Base-by-base conservation (phyloP, 2,329 filamentous ascomycete species). In the Blumeria hordei region DNA sequence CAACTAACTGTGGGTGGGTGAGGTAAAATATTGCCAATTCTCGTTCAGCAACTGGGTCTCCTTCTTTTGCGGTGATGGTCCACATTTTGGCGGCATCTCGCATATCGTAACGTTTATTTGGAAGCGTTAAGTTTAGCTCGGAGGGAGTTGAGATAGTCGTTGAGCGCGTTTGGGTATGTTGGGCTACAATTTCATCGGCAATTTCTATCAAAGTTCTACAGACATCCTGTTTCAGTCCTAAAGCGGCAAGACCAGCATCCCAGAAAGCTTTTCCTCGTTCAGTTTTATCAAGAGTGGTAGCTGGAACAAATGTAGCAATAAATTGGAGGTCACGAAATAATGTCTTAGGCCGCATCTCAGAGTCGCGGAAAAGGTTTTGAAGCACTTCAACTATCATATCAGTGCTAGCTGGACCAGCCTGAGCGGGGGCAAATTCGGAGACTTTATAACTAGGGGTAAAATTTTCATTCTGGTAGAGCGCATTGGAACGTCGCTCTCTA, bases 21-120 rank as follows among this genome's bases (percentile, higher is more conserved):
- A 98, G 76, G 66, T 95, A 96, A 63, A 96, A 83, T 58, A 94
- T 84, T 1, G 85, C 92, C 14, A 98, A 75, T 69, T 98, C 92
- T 53, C 92, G 81, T 69, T 96, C 88, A 5, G 90, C 88, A 11
- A 85, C 84, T 0, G 88, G 76, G 58, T 88, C 80, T 41, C 90
- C 88, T 68, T 98, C 92, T 66, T 88, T 92, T 14, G 92, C 92
- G 1, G 88, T 90, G 64, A 95, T 92, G 58, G 86, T 83, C 74
- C 86, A 87, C 80, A 96, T 92, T 60, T 77, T 79, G 2, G 85
- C 88, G 0, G 88, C 90, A 65, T 95, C 87, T 45, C 79, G 74
- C 64, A 92, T 78, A 56, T 76, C 79, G 67, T 86, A 81, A 50
- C 80, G 76, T 55, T 80, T 74, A 3, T 77, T 56, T 9, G 70